Evolutionary conservation across 1,139 yeast species (phyloP).

Genomic region (Geotrichum histeridarum): DNA sequence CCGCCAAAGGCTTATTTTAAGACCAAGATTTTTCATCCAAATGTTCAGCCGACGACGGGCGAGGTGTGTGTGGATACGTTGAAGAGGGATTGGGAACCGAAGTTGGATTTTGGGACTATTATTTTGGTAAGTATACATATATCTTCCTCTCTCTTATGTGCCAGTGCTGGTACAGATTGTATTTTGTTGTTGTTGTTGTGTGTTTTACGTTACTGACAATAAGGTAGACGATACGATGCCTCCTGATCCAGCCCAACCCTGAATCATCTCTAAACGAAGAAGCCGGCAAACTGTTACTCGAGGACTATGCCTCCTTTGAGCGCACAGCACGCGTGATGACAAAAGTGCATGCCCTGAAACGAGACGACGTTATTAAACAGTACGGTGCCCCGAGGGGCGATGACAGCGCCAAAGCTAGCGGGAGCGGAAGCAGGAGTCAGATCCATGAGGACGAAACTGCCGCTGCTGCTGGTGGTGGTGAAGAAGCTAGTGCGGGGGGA

Average conservation of each 20-base stretch:
- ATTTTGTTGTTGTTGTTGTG: not conserved
- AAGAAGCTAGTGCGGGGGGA: not conserved
- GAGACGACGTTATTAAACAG: constrained; percentile 11
- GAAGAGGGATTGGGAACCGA: constrained; percentile 64
- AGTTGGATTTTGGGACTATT: constrained; percentile 36
- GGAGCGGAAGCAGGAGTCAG: not conserved
- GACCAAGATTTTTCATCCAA: constrained; percentile 64
- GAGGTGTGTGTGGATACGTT: constrained; percentile 78
- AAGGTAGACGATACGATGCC: constrained; percentile 32
- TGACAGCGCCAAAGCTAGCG: not conserved
- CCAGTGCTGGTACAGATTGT: no score
- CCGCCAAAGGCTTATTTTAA: constrained; percentile 60
- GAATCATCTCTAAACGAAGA: constrained; percentile 37
- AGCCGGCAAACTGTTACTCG: constrained; percentile 35
- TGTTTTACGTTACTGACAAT: not conserved
- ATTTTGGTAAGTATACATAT: constrained; percentile 26
- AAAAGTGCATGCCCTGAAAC: constrained; percentile 30
- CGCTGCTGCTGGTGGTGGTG: constrained; percentile 4
- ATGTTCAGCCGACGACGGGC: constrained; percentile 61
- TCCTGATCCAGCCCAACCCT: constrained; percentile 37
- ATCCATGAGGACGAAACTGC: not conserved
- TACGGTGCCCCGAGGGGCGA: constrained; percentile 5
- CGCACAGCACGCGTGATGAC: constrained; percentile 34
- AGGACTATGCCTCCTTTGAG: constrained; percentile 31
- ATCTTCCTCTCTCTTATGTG: not conserved